Percentiles rank a stretch among this genome's conserved stretches.
Evolutionary conservation across 768 basidiomycete species (phyloP).

Genomic region (Pleurotus ostreatus): DNA sequence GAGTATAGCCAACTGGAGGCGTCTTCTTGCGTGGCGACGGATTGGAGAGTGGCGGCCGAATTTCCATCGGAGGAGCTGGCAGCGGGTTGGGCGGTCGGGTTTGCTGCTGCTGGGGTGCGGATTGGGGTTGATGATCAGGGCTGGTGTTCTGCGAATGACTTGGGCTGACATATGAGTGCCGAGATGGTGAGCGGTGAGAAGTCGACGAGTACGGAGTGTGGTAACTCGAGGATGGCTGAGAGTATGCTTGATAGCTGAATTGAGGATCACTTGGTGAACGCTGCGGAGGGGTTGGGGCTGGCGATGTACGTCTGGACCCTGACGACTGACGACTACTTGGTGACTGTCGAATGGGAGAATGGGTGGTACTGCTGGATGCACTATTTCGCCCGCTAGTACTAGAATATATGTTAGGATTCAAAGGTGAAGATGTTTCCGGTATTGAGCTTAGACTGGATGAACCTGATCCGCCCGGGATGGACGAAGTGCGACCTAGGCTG

Average conservation of each 20-base stretch:
- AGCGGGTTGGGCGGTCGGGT: slow-evolving; percentile 19
- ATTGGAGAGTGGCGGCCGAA: slow-evolving; percentile 12
- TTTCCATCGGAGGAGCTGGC: slow-evolving; percentile 20
- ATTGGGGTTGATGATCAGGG: slow-evolving; percentile 6
- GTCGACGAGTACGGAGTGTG: slow-evolving; percentile 14
- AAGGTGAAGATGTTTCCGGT: slow-evolving; percentile 16
- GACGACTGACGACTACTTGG: background rate
- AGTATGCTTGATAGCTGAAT: background rate
- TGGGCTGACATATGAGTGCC: slow-evolving; percentile 6
- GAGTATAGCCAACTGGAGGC: slow-evolving; percentile 24
- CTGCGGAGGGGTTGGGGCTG: slow-evolving; percentile 5
- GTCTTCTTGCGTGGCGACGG: slow-evolving; percentile 15
- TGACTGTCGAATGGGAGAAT: slow-evolving; percentile 1
- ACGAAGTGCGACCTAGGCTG: slow-evolving; percentile 26
- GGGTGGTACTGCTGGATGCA: slow-evolving; percentile 7
- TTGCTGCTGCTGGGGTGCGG: slow-evolving; percentile 17
- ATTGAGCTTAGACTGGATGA: slow-evolving; percentile 35
- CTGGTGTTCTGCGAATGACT: slow-evolving; percentile 4
- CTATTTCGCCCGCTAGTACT: slow-evolving; percentile 6
- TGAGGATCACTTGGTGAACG: slow-evolving; percentile 11
- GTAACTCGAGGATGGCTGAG: background rate
- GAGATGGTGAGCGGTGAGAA: slow-evolving; percentile 5
- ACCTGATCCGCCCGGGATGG: slow-evolving; percentile 1
- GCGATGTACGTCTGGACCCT: slow-evolving; percentile 7
- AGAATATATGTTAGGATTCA: slow-evolving; percentile 8